A percentile compares a stretch with the other conserved stretches of the same genome.
phyloP scores from a whole-genome alignment of 176 grass and related monocot genomes.

The Coix lacrymajobi region DNA sequence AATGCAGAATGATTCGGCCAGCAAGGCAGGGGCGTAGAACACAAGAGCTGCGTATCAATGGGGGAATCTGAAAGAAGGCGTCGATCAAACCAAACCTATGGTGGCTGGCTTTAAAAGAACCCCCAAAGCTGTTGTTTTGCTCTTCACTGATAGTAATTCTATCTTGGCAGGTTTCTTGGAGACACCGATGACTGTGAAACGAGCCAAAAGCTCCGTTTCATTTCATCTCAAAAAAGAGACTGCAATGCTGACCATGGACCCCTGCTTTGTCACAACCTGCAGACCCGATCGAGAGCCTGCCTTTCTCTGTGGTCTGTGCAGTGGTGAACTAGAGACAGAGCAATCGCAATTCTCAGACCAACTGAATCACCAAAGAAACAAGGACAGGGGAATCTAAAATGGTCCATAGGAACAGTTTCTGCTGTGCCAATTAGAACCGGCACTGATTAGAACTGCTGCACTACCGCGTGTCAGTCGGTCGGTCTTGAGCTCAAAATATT shows the following conservation, averaged over 20 bases:
- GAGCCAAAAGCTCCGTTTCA: neutral
- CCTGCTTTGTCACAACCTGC: constrained; percentile 11
- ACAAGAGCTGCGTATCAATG: neutral
- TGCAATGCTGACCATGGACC: constrained; percentile 1
- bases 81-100: neutral
- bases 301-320: neutral
- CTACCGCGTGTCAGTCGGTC: neutral
- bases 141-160: neutral
- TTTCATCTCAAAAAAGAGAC: neutral
- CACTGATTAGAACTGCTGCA: neutral
- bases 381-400: neutral
- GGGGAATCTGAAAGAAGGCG: neutral
- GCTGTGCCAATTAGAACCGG: too few relatives aligned
- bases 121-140: neutral
- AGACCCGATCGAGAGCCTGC: neutral
- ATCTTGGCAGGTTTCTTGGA: neutral
- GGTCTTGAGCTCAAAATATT: neutral
- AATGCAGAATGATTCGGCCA: neutral
- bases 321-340: neutral
- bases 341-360: neutral
- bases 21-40: neutral
- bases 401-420: neutral
- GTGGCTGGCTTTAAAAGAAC: neutral
- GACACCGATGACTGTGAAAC: neutral
- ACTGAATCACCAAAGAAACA: neutral